Evolutionary conservation across 2,329 filamentous ascomycete species (phyloP).

Genomic region (Penicillium polonicum): DNA sequence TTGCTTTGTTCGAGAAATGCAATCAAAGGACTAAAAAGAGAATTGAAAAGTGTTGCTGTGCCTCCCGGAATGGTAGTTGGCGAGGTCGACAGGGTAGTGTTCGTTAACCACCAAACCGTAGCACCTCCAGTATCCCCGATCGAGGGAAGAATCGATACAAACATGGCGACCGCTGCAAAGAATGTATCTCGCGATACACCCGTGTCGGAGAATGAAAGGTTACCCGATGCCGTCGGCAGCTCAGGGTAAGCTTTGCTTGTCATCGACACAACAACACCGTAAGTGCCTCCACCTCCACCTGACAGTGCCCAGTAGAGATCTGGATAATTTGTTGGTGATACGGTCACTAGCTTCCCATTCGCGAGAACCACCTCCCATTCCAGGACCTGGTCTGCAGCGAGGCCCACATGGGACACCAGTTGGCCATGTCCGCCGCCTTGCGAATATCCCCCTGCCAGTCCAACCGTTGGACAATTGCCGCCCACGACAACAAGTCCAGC

Average conservation of each 20-base stretch:
- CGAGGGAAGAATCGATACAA: slow-evolving; percentile 7
- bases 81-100: neutral
- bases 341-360: slow-evolving; percentile 18
- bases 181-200: slow-evolving; percentile 2
- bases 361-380: slow-evolving; percentile 45
- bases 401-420: slow-evolving; percentile 44
- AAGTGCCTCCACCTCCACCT: slow-evolving; percentile 22
- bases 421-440: slow-evolving; percentile 46
- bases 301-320: slow-evolving; percentile 27
- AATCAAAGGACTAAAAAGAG: neutral
- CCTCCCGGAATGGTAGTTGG: neutral
- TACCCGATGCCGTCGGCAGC: slow-evolving; percentile 9
- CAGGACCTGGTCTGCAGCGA: slow-evolving; percentile 32
- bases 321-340: slow-evolving; percentile 12
- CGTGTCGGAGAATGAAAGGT: slow-evolving; percentile 4
- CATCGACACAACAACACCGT: slow-evolving; percentile 16
- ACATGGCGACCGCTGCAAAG: slow-evolving; percentile 2
- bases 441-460: slow-evolving; percentile 38
- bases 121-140: slow-evolving; percentile 13
- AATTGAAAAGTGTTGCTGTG: neutral
- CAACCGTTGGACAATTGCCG: slow-evolving; percentile 6
- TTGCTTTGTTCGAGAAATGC: neutral
- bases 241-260: slow-evolving; percentile 16
- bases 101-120: slow-evolving; percentile 9
- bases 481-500: neutral